Evolutionary conservation across 1,139 yeast genomes (phyloP).

Genomic region (Zygotorulaspora mrakii): DNA sequence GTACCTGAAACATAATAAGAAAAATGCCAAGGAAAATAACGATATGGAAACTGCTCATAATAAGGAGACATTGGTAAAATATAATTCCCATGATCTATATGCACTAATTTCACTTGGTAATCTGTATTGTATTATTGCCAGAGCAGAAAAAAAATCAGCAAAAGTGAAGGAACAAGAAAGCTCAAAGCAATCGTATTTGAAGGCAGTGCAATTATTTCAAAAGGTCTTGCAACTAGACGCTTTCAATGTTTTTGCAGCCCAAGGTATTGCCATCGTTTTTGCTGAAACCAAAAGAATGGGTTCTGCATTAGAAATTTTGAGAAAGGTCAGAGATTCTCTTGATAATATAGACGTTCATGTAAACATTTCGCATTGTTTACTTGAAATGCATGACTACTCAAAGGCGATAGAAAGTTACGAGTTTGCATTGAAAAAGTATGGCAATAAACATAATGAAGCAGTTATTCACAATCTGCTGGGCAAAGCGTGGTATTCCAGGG

Average conservation of each 20-base stretch:
- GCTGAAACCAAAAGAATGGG: conserved; percentile 79
- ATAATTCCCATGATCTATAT: conserved; percentile 83
- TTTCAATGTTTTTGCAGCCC: conserved; percentile 91
- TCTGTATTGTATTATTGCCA: conserved; percentile 75
- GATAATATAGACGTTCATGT: conserved; percentile 78
- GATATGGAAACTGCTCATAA: conserved; percentile 75
- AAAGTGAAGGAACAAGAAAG: conserved; percentile 51
- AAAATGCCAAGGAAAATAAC: conserved; percentile 45
- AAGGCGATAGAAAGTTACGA: conserved; percentile 90
- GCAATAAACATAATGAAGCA: conserved; percentile 50
- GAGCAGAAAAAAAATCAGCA: conserved; percentile 56
- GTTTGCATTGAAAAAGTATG: conserved; percentile 65
- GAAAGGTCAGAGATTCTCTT: conserved; percentile 86
- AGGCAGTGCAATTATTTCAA: conserved; percentile 87
- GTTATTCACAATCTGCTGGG: conserved; percentile 72
- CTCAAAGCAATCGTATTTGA: conserved; percentile 70
- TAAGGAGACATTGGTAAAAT: conserved; percentile 75
- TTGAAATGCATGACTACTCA: conserved; percentile 75
- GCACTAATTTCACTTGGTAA: conserved; percentile 90
- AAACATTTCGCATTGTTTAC: conserved; percentile 82
- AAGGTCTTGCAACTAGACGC: conserved; percentile 85
- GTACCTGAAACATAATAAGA: conserved; percentile 56
- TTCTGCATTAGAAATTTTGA: conserved; percentile 78
- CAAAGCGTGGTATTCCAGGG: conserved; percentile 87
- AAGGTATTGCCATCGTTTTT: conserved; percentile 90